Conservation (phyloP, 1,139 yeast species). For the Groenewaldozyma auringiensis region DNA sequence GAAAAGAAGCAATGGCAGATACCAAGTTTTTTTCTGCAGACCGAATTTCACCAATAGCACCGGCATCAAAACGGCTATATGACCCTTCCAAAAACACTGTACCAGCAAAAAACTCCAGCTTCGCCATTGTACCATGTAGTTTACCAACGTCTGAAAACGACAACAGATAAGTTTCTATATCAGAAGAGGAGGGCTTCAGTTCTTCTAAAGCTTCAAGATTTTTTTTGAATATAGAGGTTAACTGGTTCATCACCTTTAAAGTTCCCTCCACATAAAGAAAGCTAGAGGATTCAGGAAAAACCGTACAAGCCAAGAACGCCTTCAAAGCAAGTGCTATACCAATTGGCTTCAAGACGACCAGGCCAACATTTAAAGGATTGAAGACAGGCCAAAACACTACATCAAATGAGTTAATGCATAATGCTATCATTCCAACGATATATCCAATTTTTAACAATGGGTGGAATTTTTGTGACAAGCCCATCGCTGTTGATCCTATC, state of each 20-base stretch:
- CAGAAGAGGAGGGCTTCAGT: constrained; percentile 15
- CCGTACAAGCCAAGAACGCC: constrained; percentile 16
- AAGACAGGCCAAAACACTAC: constrained; percentile 22
- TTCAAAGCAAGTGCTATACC: constrained; percentile 22
- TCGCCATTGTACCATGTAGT: constrained; percentile 10
- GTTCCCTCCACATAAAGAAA: constrained; percentile 17
- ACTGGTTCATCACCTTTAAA: constrained; percentile 11
- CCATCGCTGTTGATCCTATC: constrained; percentile 12
- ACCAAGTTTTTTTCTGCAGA: constrained; percentile 12
- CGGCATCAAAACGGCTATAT: constrained; percentile 20
- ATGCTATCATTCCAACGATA: constrained; percentile 18
- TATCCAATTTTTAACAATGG: constrained; percentile 13
- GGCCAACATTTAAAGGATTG: constrained; percentile 19
- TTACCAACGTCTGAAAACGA: constrained; percentile 6
- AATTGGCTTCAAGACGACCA: constrained; percentile 21
- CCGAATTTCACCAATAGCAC: constrained; percentile 17
- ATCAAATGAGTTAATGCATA: constrained; percentile 16
- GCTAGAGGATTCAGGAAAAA: constrained; percentile 26
- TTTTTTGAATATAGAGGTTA: constrained; percentile 12
- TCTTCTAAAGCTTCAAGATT: constrained; percentile 13
- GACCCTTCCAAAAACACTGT: constrained; percentile 19
- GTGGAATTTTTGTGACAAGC: constrained; percentile 8
- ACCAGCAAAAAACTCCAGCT: constrained; percentile 20
- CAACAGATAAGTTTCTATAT: constrained; percentile 10
- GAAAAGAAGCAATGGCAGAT: constrained; percentile 14